phyloP scores from a whole-genome alignment of 305 asterid genomes.

The Fraxinus latifolia region DNA sequence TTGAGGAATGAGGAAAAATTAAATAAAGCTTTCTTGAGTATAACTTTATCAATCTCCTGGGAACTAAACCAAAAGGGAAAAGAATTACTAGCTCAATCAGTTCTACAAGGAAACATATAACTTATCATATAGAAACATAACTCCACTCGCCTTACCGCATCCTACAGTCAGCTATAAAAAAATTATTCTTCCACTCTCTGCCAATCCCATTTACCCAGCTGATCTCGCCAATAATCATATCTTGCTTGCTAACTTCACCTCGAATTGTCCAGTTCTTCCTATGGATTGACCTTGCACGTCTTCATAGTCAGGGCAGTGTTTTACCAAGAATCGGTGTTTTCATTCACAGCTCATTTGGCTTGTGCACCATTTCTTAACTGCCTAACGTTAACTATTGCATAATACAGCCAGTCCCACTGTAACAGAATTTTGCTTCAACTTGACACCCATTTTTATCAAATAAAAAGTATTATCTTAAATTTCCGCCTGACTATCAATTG shows the following conservation, averaged over 20 bases:
- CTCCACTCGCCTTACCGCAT: background rate
- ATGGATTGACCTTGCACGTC: background rate
- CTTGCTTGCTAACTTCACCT: background rate
- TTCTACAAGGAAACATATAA: background rate
- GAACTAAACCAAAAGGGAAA: background rate
- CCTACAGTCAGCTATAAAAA: background rate
- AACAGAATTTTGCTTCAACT: background rate
- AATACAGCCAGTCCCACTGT: background rate
- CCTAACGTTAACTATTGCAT: background rate
- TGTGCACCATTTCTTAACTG: background rate
- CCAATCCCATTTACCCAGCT: background rate
- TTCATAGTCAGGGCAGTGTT: background rate
- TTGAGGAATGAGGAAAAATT: background rate
- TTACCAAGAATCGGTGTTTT: background rate
- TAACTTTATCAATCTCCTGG: background rate
- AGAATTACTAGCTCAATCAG: background rate
- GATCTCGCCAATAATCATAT: background rate
- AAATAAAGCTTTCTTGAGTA: background rate
- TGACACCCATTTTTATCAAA: background rate
- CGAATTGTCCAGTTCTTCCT: background rate
- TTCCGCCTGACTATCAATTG: background rate
- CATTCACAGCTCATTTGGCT: background rate
- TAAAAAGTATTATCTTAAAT: background rate
- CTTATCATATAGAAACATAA: background rate
- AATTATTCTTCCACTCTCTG: background rate